Evolutionary conservation across 306 rosid species (phyloP), one percentile per base, ranked within the genome.

Genomic region (Aeschynomene evenia): DNA sequence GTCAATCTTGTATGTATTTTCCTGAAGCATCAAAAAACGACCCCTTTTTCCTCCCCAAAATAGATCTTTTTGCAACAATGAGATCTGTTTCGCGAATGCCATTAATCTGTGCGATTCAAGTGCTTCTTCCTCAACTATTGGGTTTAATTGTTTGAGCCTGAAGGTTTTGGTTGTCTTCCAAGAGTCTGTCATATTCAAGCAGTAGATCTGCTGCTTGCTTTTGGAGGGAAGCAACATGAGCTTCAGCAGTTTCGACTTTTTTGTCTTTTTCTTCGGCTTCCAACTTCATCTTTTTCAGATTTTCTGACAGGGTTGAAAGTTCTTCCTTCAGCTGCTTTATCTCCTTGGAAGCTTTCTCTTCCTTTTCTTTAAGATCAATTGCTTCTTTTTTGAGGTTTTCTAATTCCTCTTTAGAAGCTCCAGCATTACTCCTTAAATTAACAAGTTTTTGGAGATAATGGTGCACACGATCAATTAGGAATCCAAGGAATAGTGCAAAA

Each of bases 151-250:
- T 49, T 77, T 84, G 92, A 86, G 79, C 76, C 79, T 88, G 96
- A 72, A 88, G 95, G 61, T 83, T 86, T 76, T 91, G 97, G 84
- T 88, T 91, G 67, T 88, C 95, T 88, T 88, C 92, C 48, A 91
- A 84, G 40, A 91, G 86, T 18, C 90, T 79, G 69, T 88, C 97
- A 7, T 88, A 90, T 62, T 90, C 97, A 9, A 90, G 95, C 50
- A 90, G 87, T 50, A 90, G 72, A 81, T 90, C 92, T 2, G 95
- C 92, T 0, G 91, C 92, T 71, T 91, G 96, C 62, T 88, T 88
- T 65, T 86, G 92, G 64, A 86, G 92, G 64, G 96, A 80, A 73
- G 80, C 40, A 56, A 88, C 92, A 61, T 91, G 97, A 62, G 81
- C 73, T 77, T 88, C 96, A 0, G 96, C 89, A 5, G 86, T 85